Conservation (phyloP, 768 basidiomycete genomes). For the Pisolithus marmoratus region DNA sequence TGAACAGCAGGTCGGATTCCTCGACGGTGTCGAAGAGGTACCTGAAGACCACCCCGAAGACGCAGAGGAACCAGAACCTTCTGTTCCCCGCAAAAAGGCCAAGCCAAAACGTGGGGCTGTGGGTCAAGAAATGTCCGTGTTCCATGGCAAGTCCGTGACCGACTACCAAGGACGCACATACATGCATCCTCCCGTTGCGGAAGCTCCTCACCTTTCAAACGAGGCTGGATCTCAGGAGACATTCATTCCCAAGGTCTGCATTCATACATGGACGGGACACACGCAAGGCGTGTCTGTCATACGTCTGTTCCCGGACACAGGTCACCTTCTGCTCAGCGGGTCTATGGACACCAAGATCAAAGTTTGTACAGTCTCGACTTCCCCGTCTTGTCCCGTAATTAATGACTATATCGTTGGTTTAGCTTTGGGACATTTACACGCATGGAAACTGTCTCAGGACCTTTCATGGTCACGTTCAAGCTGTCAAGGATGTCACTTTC, state of each 20-base stretch:
- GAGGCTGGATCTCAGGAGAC: conserved; percentile 84
- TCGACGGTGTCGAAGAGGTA: conserved; percentile 55
- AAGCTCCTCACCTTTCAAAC: conserved; percentile 75
- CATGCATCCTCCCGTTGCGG: conserved; percentile 88
- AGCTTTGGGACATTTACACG: conserved; percentile 98
- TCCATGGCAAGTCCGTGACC: conserved; percentile 94
- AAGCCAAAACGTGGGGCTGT: conserved; percentile 73
- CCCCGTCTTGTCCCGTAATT: not conserved
- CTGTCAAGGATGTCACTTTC: conserved; percentile 94
- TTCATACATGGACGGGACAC: conserved; percentile 98
- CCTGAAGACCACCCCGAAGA: conserved; percentile 42
- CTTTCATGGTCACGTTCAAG: conserved; percentile 94
- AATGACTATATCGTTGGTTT: conserved; percentile 6
- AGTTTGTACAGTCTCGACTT: conserved; percentile 35
- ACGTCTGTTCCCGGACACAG: conserved; percentile 86
- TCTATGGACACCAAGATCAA: conserved; percentile 99
- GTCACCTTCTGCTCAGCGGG: conserved; percentile 88
- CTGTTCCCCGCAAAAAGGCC: conserved; percentile 58
- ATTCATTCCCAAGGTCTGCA: conserved; percentile 92
- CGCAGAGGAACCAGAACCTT: conserved; percentile 51
- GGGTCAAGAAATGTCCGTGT: conserved; percentile 89
- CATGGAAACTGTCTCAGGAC: conserved; percentile 95
- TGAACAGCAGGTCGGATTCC: conserved; percentile 49
- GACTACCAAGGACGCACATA: conserved; percentile 99
- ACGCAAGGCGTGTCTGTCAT: conserved; percentile 94